Base-by-base conservation (phyloP, 768 basidiomycete species). In the Pisolithus orientalis region DNA sequence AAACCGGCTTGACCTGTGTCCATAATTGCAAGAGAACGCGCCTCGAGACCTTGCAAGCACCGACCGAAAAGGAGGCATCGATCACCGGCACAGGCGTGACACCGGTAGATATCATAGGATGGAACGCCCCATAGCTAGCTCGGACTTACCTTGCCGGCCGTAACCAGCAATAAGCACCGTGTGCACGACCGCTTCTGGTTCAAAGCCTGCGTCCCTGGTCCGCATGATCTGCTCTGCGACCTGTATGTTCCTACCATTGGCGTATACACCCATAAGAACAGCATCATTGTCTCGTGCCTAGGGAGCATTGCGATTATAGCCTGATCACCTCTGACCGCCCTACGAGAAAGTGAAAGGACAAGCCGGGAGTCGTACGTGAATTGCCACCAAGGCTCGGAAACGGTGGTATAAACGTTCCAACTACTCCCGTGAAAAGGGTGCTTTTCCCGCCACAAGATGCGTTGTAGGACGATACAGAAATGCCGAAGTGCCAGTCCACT, bases 201-300 rank as follows among this genome's bases (percentile, higher is more conserved):
- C 65, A 53, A 85, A 63, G 25, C 82, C 80, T 5, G 75, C 72
- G 39, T 70, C 66, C 39, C 64, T 60, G 27, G 79, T 67, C 53
- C 67, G 69, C 72, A 94, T 75, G 40, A 83, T 69, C 47, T 73
- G 72, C 52, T 75, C 65, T 24, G 89, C 87, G 17, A 72, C 72
- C 11, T 65, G 60, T 55, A 85, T 70, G 64, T 90, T 75, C n/a
- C 87, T 87, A 1, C 67, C 65, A 3, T 68, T 72, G 16, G 75
- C 68, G 58, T 83, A 84, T n/a, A 85, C 87, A 57, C 88, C 82
- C 77, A 94, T 83, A 52, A 94, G 70, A 49, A 87, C 82, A 31
- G 75, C 73, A 59, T 82, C 17, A 81, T 71, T 6, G 76, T 80
- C 54, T 87, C 82, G 44, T 81, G 78, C 54, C 75, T 71, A 52